phyloP scores from a whole-genome alignment of 768 basidiomycete genomes.

The Fomitopsis pulvina region DNA sequence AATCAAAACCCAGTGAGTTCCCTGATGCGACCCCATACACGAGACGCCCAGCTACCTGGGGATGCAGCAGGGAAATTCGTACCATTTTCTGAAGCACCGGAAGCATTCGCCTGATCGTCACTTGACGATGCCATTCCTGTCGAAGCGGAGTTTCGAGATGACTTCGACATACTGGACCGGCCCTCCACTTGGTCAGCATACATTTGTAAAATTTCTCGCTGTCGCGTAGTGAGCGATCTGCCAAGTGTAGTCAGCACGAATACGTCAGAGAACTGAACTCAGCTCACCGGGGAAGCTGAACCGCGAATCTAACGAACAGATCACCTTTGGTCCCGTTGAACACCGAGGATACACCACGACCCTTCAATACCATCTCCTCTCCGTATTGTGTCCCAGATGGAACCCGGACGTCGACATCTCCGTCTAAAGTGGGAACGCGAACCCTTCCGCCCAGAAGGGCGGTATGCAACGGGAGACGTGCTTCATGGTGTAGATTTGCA shows the following conservation, averaged over 20 bases:
- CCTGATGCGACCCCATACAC: constrained; percentile 61
- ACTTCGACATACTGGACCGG: constrained; percentile 22
- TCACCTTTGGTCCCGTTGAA: constrained; percentile 65
- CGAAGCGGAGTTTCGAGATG: constrained; percentile 16
- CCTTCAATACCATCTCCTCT: constrained; percentile 92
- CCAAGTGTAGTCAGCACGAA: neutral
- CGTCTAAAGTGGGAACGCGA: constrained; percentile 90
- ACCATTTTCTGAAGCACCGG: constrained; percentile 53
- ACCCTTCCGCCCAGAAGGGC: constrained; percentile 92
- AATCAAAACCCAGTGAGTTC: constrained; percentile 65
- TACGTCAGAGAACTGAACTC: neutral
- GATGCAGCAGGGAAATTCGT: constrained; percentile 61
- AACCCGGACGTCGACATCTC: constrained; percentile 91
- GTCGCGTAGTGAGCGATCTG: constrained; percentile 77
- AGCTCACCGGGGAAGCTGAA: constrained; percentile 85
- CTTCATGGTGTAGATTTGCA: constrained; percentile 82
- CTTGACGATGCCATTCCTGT: constrained; percentile 17
- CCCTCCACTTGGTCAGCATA: constrained; percentile 95
- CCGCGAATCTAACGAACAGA: constrained; percentile 81
- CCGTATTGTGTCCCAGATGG: constrained; percentile 93
- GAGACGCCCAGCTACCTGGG: constrained; percentile 63
- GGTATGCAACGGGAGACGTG: constrained; percentile 82
- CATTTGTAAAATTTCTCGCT: constrained; percentile 81
- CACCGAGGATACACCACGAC: constrained; percentile 69
- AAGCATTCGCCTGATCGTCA: constrained; percentile 16